Percentiles rank a stretch among this genome's conserved stretches.
phyloP scores from a whole-genome alignment of 768 basidiomycete genomes.

The Leccinum longicurvipes region DNA sequence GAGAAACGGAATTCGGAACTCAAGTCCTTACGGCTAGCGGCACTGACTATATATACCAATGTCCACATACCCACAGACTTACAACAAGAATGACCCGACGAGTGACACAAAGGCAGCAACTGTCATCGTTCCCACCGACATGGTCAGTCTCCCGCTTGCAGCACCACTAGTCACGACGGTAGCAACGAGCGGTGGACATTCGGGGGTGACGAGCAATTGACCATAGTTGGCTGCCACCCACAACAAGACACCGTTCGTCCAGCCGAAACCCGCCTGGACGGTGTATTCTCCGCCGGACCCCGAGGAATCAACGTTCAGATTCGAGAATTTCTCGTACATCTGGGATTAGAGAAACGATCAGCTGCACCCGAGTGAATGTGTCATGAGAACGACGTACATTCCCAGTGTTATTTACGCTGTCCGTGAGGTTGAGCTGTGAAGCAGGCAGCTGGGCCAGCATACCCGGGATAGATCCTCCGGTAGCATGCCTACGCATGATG shows the following conservation, averaged over 20 bases:
- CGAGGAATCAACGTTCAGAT: conserved; percentile 70
- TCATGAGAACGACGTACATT: conserved; percentile 52
- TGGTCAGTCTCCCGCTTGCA: neutral
- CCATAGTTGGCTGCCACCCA: conserved; percentile 75
- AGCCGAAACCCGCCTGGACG: conserved; percentile 84
- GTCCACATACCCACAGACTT: neutral
- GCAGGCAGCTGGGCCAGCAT: conserved; percentile 68
- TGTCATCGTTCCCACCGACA: neutral
- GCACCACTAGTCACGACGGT: neutral
- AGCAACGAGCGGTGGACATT: conserved; percentile 51
- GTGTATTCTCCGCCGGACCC: conserved; percentile 86
- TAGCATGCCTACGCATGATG: conserved; percentile 59
- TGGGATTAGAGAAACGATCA: conserved; percentile 23
- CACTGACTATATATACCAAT: neutral
- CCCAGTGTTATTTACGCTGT: conserved; percentile 64
- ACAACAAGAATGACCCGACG: conserved; percentile 4
- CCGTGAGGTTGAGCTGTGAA: conserved; percentile 64
- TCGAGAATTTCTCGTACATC: conserved; percentile 92
- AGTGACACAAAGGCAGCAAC: neutral
- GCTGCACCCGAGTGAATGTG: neutral
- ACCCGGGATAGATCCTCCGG: conserved; percentile 78
- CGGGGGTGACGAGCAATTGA: conserved; percentile 51
- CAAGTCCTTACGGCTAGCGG: no score
- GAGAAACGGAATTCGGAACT: no score
- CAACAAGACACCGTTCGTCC: conserved; percentile 82